Evolutionary conservation across 2,329 filamentous ascomycete genomes (phyloP).

Genomic region (Phaeosphaeriaceae sp.): DNA sequence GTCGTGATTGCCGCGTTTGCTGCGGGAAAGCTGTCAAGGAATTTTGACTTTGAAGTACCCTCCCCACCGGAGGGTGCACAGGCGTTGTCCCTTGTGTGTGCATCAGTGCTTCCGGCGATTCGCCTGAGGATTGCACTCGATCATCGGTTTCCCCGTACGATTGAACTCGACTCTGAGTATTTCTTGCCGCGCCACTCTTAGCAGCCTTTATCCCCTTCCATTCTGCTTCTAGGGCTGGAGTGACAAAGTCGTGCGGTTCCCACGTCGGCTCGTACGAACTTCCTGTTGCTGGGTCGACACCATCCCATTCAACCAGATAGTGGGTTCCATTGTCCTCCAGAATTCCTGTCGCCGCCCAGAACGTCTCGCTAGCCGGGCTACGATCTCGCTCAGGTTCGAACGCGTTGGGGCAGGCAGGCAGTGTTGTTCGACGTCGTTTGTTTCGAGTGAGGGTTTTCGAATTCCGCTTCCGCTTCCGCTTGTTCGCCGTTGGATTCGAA

Average conservation of each 20-base stretch:
- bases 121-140: conserved; percentile 1
- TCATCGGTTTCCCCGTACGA: conserved; percentile 3
- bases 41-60: not conserved
- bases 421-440: conserved; percentile 6
- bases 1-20: conserved; percentile 3
- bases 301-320: conserved; percentile 10
- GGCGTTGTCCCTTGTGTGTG: too few relatives aligned
- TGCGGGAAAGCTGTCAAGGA: conserved; percentile 4
- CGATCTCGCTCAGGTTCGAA: not conserved
- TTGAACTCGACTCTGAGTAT: conserved; percentile 3
- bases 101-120: conserved; percentile 2
- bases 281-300: conserved; percentile 7
- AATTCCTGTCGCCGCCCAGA: conserved; percentile 10
- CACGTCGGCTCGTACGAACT: conserved; percentile 5
- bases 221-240: too few relatives aligned
- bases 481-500: conserved; percentile 7
- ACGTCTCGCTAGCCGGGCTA: conserved; percentile 5
- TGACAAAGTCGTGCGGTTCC: conserved; percentile 8
- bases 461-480: conserved; percentile 8
- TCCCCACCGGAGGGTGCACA: too few relatives aligned
- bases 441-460: conserved; percentile 2
- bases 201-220: conserved; percentile 2
- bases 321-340: conserved; percentile 6
- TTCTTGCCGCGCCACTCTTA: conserved; percentile 4
- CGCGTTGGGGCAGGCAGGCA: conserved; percentile 2